Base-by-base conservation (phyloP, 495 filamentous ascomycete genomes). In the Tuber magnatum region DNA sequence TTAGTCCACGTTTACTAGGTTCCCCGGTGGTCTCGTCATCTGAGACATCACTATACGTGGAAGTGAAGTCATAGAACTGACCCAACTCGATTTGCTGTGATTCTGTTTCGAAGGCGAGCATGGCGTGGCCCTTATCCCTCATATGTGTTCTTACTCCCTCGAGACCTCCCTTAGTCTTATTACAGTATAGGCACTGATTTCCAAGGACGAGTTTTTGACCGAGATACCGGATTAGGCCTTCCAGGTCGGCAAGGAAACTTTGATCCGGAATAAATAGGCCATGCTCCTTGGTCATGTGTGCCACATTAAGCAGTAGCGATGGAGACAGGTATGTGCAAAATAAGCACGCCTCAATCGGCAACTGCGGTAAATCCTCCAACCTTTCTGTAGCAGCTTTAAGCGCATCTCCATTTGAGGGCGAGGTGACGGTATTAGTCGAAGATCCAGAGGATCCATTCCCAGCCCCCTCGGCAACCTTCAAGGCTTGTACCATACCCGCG, bases 61-160 rank as follows among this genome's bases (percentile, higher is more conserved):
- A 91, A 73, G 91, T 87, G 88, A 99, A 99, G 83, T 99, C 96
- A 85, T 98, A 99, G 85, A 92, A 98, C 69, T 98, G 92, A n/a
- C 95, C 96, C 75, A 99, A 91, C 73, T 96, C 93, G 28, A 99
- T 86, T 84, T 97, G 93, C 81, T 99, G 93, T 46, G 91, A 91
- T 81, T 97, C 92, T 0, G 89, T 90, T 68, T 91, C 91, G 83
- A 96, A 99, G 1, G 92, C 94, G 77, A 99, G 94, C 88, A 92
- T 97, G 86, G 94, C 97, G 84, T 99, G 95, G 14, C 92, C 90
- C 84, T 93, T 94, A 83, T 99, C 95, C 46, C 91, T 90, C 95
- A 99, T 99, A 83, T 99, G 95, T 0, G 93, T 96, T 76, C 95
- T 93, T 51, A 93, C 88, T 22, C 92, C 93, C 73, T 88, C 87